Base-by-base conservation (phyloP, 164 flowering plant genomes). In the Berberis thunbergii region DNA sequence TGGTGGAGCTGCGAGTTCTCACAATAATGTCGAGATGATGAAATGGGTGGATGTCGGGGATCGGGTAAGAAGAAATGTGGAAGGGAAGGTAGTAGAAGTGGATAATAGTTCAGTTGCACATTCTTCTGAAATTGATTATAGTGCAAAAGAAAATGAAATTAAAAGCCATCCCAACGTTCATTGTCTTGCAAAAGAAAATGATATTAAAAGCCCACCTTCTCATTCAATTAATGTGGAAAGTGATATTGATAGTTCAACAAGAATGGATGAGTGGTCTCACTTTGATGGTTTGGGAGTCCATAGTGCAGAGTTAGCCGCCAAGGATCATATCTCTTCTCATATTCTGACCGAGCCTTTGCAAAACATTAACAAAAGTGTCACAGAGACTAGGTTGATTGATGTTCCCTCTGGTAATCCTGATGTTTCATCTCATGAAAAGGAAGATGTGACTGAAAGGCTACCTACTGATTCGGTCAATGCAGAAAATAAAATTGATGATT, bases 391-490 rank as follows among this genome's bases (percentile, higher is more conserved):
- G 41, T 42, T 11, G 9, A 45, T 10, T 45, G 7, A 41, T 52
- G 65, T 41, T 45, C 49, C 61, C 63, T 6, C 38, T 26, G 65
- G 62, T 45, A 56, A 67, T n/a, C 65, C 41, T 54, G 70, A 44
- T n/a, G 53, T 11, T 53, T 41, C 49, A 41, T 48, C 61, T 13
- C 65, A 57, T 59, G 10, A 13, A 41, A 65, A 52, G 64, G 63
- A 57, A 50, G 41, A 48, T 12, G 10, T 61, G 46, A 65, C 45
- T 60, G 67, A 8, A 61, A 67, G 50, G 45, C 49, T 39, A 61
- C 26, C 26, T 26, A 63, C 74, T 70, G 68, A 74, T 69, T 4
- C 58, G 44, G 13, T 6, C 65, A 61, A 60, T 41, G 78, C 60
- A 64, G 45, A 63, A 46, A 67, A 57, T 41, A 26, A 26, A 26